A percentile compares a stretch with the other conserved stretches of the same genome.
Conservation (phyloP, 768 basidiomycete genomes). For the Mycena capillaripes region DNA sequence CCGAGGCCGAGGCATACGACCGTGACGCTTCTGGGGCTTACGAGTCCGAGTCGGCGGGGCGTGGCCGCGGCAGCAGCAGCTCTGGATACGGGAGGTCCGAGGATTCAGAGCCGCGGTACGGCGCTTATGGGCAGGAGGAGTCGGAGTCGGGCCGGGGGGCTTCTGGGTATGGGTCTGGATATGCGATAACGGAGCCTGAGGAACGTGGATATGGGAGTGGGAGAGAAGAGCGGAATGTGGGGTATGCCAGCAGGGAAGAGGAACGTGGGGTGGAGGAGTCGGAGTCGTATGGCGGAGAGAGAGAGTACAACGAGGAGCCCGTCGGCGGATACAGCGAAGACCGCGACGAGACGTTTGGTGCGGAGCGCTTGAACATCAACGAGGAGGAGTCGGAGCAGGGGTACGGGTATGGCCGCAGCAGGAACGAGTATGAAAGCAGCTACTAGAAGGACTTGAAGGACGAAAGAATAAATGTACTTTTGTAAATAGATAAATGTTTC, state of each 20-base stretch:
- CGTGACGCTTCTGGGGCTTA: slow-evolving; percentile 12
- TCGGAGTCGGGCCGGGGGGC: slow-evolving; percentile 11
- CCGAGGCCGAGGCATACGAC: slow-evolving; percentile 16
- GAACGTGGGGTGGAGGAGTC: neutral
- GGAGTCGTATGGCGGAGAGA: neutral
- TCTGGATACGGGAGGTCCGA: slow-evolving; percentile 29
- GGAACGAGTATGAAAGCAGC: slow-evolving; percentile 37
- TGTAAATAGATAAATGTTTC: neutral
- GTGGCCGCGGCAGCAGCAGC: no score
- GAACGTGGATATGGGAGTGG: neutral
- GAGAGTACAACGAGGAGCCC: no score
- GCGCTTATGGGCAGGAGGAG: slow-evolving; percentile 10
- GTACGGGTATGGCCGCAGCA: neutral
- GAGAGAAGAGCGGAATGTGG: neutral
- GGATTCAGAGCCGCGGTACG: slow-evolving; percentile 10
- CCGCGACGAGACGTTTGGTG: slow-evolving; percentile 65
- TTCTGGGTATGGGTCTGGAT: slow-evolving; percentile 19
- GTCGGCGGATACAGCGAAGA: slow-evolving; percentile 21
- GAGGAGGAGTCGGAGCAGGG: slow-evolving; percentile 40
- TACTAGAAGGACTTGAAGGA: slow-evolving; percentile 12
- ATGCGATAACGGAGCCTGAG: slow-evolving; percentile 2
- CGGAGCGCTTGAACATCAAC: slow-evolving; percentile 61
- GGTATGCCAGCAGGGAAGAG: slow-evolving; percentile 17
- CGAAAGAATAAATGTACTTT: neutral
- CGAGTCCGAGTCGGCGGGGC: slow-evolving; percentile 34